phyloP scores from a whole-genome alignment of 2,329 filamentous ascomycete species.

The Ophiostoma tasmaniense region DNA sequence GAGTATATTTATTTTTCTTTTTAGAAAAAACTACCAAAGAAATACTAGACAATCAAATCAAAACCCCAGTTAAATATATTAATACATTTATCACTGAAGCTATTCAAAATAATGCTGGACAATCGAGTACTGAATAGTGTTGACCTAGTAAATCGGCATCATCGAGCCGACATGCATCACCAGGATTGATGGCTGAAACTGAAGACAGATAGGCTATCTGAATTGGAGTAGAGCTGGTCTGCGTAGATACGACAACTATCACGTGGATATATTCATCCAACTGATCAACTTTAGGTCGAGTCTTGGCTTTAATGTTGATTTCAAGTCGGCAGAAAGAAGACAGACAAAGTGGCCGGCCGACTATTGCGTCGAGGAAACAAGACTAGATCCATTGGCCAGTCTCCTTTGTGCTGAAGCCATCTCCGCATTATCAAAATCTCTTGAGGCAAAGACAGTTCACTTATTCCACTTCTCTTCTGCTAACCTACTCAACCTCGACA shows the following conservation, averaged over 20 bases:
- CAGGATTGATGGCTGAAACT: background rate
- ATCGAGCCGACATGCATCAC: background rate
- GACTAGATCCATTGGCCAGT: background rate
- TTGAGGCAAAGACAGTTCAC: no score
- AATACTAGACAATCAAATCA: no score
- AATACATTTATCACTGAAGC: no score
- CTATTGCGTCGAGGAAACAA: background rate
- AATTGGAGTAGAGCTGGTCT: background rate
- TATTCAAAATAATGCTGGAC: no score
- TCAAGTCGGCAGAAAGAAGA: background rate
- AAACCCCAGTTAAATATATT: no score
- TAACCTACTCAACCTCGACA: background rate
- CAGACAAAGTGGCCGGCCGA: background rate
- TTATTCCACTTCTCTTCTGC: background rate
- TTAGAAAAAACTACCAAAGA: no score
- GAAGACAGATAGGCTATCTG: background rate
- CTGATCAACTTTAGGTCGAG: background rate
- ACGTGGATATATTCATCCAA: background rate
- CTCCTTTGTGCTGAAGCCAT: background rate
- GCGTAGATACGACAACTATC: background rate
- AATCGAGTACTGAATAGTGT: background rate
- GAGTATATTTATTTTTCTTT: no score
- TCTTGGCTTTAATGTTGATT: background rate
- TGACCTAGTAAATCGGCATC: background rate
- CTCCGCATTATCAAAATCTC: background rate